Evolutionary conservation across 345 rosid genomes (phyloP).

Genomic region (Pistacia integerrima): DNA sequence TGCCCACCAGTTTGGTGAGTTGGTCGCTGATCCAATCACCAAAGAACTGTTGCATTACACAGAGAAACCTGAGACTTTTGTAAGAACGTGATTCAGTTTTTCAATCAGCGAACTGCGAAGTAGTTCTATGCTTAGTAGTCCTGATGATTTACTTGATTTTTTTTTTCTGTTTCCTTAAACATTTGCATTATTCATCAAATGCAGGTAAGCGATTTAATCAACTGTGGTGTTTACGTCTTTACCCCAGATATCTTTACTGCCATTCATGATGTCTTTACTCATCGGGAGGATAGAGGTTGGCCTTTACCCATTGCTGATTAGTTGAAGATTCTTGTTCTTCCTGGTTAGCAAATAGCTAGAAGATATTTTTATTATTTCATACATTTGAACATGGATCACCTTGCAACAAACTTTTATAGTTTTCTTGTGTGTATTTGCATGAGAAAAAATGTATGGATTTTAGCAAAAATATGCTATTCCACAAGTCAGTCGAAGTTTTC

Average conservation of each 20-base stretch:
- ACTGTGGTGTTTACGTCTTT: conserved; percentile 84
- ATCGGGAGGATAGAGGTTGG: conserved; percentile 65
- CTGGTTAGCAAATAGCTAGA: neutral
- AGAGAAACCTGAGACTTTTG: conserved; percentile 93
- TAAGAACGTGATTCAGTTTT: conserved; percentile 34
- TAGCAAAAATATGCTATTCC: neutral
- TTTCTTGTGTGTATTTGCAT: neutral
- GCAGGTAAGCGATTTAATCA: conserved; percentile 86
- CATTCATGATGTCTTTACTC: conserved; percentile 54
- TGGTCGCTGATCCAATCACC: conserved; percentile 76
- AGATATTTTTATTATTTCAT: neutral
- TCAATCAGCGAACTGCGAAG: neutral
- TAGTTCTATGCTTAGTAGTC: neutral
- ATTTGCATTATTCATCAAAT: conserved; percentile 13
- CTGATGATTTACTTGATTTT: conserved; percentile 7
- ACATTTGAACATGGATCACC: neutral
- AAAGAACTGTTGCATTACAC: conserved; percentile 84
- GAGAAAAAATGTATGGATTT: neutral
- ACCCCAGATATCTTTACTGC: conserved; percentile 63
- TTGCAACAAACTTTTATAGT: neutral
- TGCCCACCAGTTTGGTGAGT: conserved; percentile 79
- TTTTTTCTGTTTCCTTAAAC: conserved; percentile 2
- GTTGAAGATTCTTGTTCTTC: neutral
- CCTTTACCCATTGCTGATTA: conserved; percentile 4
- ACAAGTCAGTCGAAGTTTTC: neutral